Evolutionary conservation across 306 rosid species (phyloP).

Genomic region (Aeschynomene evenia): DNA sequence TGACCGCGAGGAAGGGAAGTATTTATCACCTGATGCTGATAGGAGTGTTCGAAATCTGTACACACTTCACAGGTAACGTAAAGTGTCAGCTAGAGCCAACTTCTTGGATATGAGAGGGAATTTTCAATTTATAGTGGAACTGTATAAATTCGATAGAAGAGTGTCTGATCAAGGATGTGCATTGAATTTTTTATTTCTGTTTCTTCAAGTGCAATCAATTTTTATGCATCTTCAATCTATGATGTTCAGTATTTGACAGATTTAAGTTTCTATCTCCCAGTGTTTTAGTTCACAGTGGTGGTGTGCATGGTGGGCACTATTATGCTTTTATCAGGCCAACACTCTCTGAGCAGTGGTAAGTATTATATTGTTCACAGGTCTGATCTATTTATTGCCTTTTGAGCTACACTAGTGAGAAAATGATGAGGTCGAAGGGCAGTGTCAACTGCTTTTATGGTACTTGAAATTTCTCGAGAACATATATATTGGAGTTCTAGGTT

Average conservation of each 20-base stretch:
- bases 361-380: background rate
- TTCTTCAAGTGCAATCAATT: constrained; percentile 10
- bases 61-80: constrained; percentile 98
- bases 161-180: background rate
- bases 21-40: constrained; percentile 96
- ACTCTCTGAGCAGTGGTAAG: constrained; percentile 90
- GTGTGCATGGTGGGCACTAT: constrained; percentile 99
- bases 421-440: background rate
- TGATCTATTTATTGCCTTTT: constrained; percentile 9
- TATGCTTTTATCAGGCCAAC: constrained; percentile 98
- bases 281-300: constrained; percentile 99
- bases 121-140: background rate
- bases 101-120: background rate
- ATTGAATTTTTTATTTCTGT: background rate
- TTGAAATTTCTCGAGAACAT: constrained; percentile 16
- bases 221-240: constrained; percentile 1
- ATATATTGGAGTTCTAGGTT: background rate
- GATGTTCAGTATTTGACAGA: constrained; percentile 23
- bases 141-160: background rate
- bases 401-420: constrained; percentile 2
- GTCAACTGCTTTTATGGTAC: constrained; percentile 13
- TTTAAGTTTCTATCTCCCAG: constrained; percentile 44
- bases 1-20: constrained; percentile 85
- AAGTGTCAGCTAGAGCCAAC: constrained; percentile 3
- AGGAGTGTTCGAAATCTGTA: constrained; percentile 87